A percentile compares a stretch with the other conserved stretches of the same genome.
phyloP scores from a whole-genome alignment of 2,329 filamentous ascomycete genomes.

The Sporothrix variecibatus region DNA sequence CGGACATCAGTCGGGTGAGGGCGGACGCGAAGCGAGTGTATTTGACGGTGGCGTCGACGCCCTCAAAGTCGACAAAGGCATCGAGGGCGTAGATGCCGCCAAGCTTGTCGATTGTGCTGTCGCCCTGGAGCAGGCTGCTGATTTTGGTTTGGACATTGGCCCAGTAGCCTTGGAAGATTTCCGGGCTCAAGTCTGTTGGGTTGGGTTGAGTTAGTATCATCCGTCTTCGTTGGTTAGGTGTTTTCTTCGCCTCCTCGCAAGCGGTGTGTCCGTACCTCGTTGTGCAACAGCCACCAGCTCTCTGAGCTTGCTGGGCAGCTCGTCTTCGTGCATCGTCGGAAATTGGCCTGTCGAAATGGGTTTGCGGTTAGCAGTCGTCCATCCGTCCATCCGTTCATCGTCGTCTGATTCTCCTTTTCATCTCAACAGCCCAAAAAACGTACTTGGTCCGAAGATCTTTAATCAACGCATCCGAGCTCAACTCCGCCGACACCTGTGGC shows the following conservation, averaged over 20 bases:
- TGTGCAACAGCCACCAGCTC: slow-evolving; percentile 58
- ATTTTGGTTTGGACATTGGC: slow-evolving; percentile 59
- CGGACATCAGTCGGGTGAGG: slow-evolving; percentile 81
- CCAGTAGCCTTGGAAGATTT: slow-evolving; percentile 69
- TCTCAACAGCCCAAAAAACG: slow-evolving; percentile 14
- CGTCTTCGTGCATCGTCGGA: slow-evolving; percentile 54
- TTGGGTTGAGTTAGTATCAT: background rate
- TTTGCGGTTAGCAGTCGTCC: slow-evolving; percentile 11
- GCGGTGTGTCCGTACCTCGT: slow-evolving; percentile 47
- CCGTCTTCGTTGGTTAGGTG: no score
- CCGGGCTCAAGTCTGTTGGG: slow-evolving; percentile 70
- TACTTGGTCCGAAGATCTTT: slow-evolving; percentile 60
- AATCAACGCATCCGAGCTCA: slow-evolving; percentile 56
- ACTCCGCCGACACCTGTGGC: slow-evolving; percentile 48
- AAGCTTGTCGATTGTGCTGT: slow-evolving; percentile 83
- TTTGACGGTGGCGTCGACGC: slow-evolving; percentile 88
- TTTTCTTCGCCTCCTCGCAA: background rate
- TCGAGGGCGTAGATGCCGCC: slow-evolving; percentile 92
- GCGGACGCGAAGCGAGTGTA: slow-evolving; percentile 93
- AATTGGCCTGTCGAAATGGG: slow-evolving; percentile 35
- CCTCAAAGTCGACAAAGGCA: slow-evolving; percentile 92
- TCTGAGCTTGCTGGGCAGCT: slow-evolving; percentile 56
- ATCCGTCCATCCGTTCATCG: background rate
- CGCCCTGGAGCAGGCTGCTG: slow-evolving; percentile 73
- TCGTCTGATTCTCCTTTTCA: background rate